Evolutionary conservation across 2,329 filamentous ascomycete genomes (phyloP).

Genomic region (Xylariaceae sp.): DNA sequence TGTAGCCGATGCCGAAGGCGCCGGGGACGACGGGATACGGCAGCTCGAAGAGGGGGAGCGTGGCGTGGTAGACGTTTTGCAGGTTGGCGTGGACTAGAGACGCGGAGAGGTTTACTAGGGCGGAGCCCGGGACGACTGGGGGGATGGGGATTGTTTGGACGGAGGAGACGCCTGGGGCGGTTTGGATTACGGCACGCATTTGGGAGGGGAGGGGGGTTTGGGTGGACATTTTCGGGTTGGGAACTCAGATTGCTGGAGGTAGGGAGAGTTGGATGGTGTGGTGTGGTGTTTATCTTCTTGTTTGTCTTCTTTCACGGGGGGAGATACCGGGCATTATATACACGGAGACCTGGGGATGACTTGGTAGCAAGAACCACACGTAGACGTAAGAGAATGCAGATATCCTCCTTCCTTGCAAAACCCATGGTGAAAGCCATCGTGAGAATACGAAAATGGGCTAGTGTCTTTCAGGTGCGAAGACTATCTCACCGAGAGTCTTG

Average conservation of each 20-base stretch:
- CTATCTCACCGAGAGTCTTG: neutral
- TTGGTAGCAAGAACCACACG: no score
- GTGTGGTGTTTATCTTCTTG: no score
- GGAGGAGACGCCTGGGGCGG: constrained; percentile 11
- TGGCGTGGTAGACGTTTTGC: constrained; percentile 13
- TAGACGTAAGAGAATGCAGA: neutral
- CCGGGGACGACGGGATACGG: constrained; percentile 11
- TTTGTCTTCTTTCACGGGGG: neutral
- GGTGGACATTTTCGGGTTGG: constrained; percentile 10
- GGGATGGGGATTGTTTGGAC: constrained; percentile 23
- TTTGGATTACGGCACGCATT: constrained; percentile 27
- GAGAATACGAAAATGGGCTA: constrained; percentile 2
- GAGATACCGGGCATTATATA: neutral
- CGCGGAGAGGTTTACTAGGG: constrained; percentile 16
- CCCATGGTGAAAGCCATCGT: neutral
- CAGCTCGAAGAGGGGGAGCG: neutral
- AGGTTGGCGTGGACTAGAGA: constrained; percentile 17
- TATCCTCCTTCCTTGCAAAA: neutral
- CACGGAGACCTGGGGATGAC: no score
- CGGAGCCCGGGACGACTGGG: constrained; percentile 10
- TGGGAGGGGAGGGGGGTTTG: constrained; percentile 10
- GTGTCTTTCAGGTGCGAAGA: neutral
- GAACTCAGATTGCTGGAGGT: no score
- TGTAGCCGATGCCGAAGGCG: constrained; percentile 12
- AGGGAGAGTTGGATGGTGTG: neutral